A percentile compares a stretch with the other conserved stretches of the same genome.
Evolutionary conservation across 116 monocot genomes (phyloP).

Genomic region (Thalassia testudinum): DNA sequence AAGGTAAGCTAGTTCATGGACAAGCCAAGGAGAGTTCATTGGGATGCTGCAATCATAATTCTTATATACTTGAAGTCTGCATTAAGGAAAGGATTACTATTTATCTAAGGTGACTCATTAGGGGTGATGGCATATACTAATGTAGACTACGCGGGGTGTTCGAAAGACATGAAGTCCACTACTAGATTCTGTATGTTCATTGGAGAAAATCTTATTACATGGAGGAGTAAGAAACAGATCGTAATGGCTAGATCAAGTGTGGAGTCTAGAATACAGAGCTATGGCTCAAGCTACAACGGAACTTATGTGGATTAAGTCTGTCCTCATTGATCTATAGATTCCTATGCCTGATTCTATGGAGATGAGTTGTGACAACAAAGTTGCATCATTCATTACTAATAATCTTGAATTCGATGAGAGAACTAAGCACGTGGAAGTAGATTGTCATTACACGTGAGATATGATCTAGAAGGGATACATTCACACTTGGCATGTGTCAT

Average conservation of each 20-base stretch:
- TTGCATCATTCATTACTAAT: neutral
- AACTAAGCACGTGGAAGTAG: neutral
- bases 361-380: neutral
- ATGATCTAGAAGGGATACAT: neutral
- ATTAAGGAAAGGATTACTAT: too few species aligned
- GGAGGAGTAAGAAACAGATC: neutral
- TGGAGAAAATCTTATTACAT: neutral
- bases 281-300: neutral
- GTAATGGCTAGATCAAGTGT: neutral
- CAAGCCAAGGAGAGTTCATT: neutral
- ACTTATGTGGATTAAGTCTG: neutral
- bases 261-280: neutral
- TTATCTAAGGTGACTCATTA: too few species aligned
- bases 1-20: neutral
- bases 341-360: neutral
- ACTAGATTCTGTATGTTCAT: neutral
- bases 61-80: too few species aligned
- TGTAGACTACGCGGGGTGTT: neutral
- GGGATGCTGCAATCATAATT: neutral
- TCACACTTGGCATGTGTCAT: neutral
- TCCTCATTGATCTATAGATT: neutral
- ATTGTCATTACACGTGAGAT: neutral
- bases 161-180: neutral
- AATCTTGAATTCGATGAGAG: constrained; percentile 1
- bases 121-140: neutral